These are phyloP conservation scores for Colletotrichum kahawae DNA, from an alignment of 2,329 filamentous ascomycete species.

Conservation along the genomic window DNA sequence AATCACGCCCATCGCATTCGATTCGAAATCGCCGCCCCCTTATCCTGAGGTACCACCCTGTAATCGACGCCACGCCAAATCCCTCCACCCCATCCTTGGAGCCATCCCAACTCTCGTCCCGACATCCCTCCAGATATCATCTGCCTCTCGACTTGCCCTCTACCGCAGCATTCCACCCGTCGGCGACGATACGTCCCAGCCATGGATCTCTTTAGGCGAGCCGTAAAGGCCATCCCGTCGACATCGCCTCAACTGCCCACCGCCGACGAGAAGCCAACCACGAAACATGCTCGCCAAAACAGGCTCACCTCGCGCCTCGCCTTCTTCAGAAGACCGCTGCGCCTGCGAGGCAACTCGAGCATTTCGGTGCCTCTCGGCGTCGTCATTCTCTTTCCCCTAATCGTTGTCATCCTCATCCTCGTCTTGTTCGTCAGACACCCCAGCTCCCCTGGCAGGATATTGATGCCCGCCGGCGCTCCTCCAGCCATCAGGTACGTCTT, in stretches of 20 bases:
- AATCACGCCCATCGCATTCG: conserved; percentile 1
- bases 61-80: conserved; percentile 1
- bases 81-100: background rate
- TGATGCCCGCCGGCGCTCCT: conserved; percentile 87
- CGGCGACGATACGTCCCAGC: conserved; percentile 12
- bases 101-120: conserved; percentile 6
- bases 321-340: conserved; percentile 86
- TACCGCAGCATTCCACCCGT: background rate
- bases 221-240: conserved; percentile 52
- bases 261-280: conserved; percentile 52
- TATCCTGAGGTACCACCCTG: background rate
- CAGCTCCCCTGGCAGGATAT: conserved; percentile 77
- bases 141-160: background rate
- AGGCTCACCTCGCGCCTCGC: conserved; percentile 62
- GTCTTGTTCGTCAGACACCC: conserved; percentile 90
- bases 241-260: conserved; percentile 51
- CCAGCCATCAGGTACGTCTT: conserved; percentile 81
- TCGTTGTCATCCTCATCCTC: conserved; percentile 90
- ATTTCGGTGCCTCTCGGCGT: conserved; percentile 92
- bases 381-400: conserved; percentile 88
- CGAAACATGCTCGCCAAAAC: conserved; percentile 40
- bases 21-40: background rate
- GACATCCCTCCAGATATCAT: background rate
- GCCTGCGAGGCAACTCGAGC: conserved; percentile 88
- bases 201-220: conserved; percentile 66